phyloP scores from a whole-genome alignment of 2,329 filamentous ascomycete species.

The Colletotrichum melonis region DNA sequence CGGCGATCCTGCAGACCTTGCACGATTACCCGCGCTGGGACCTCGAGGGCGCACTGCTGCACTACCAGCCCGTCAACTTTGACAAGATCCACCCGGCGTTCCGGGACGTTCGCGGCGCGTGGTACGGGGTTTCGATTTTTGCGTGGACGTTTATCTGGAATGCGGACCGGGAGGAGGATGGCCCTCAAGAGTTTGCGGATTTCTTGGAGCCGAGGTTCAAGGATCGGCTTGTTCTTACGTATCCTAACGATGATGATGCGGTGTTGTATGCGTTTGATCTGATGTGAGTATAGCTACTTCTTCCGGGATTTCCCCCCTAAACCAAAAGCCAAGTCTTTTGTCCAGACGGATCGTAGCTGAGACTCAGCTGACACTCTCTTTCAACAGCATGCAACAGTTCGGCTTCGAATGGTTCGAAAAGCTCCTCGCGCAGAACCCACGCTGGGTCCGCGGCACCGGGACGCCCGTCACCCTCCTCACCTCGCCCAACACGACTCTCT shows the following conservation, averaged over 20 bases:
- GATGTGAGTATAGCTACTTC: constrained; percentile 48
- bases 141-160: constrained; percentile 52
- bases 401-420: constrained; percentile 59
- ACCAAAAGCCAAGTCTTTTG: no score
- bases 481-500: constrained; percentile 42
- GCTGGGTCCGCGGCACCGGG: constrained; percentile 63
- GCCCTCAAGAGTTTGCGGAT: constrained; percentile 54
- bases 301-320: no score
- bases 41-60: constrained; percentile 55
- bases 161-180: constrained; percentile 44
- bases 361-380: background rate
- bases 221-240: constrained; percentile 63
- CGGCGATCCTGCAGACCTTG: constrained; percentile 60
- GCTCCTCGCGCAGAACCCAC: constrained; percentile 59
- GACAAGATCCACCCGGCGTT: constrained; percentile 53
- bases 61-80: constrained; percentile 61
- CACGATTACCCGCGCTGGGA: constrained; percentile 65
- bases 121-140: constrained; percentile 53
- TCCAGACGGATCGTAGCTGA: background rate
- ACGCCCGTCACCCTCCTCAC: constrained; percentile 52
- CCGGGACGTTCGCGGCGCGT: constrained; percentile 52
- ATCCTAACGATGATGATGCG: constrained; percentile 69
- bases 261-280: constrained; percentile 62
- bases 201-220: constrained; percentile 62
- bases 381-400: constrained; percentile 49